These are phyloP conservation scores for Ophiocordyceps robertsii DNA, from an alignment of 2,329 filamentous ascomycete species.

Conservation along the genomic window DNA sequence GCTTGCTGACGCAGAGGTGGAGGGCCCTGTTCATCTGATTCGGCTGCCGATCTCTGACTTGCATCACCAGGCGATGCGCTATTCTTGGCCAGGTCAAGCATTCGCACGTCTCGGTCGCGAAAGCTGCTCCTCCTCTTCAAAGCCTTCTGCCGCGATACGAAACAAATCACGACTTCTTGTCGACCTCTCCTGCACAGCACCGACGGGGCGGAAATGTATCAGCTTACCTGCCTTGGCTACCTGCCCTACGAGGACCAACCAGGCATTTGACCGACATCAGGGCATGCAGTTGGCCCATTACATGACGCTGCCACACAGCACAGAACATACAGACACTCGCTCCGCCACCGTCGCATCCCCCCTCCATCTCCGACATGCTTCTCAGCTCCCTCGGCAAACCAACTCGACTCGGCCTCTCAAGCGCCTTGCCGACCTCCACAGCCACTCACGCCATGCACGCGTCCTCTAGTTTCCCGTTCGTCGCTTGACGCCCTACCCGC, in stretches of 20 bases:
- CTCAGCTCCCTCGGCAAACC: slow-evolving; percentile 1
- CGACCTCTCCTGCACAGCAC: no score
- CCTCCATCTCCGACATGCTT: slow-evolving; percentile 4
- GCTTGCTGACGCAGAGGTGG: not conserved
- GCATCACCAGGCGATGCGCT: slow-evolving; percentile 3
- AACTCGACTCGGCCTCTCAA: slow-evolving; percentile 1
- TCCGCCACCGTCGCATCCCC: slow-evolving; percentile 10
- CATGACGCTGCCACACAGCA: no score
- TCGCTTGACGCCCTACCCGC: slow-evolving; percentile 7
- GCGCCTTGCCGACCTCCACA: slow-evolving; percentile 1
- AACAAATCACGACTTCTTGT: no score
- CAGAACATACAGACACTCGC: not conserved
- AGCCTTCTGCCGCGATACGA: no score
- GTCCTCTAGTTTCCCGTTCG: not conserved
- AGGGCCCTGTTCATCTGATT: slow-evolving; percentile 5
- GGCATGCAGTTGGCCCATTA: no score
- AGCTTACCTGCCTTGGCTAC: no score
- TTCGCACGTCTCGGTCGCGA: no score
- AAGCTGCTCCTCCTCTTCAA: no score
- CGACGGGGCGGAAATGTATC: no score
- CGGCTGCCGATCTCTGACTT: slow-evolving; percentile 9
- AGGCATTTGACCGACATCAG: no score
- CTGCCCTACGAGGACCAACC: no score
- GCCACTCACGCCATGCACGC: slow-evolving; percentile 4
- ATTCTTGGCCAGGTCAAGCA: not conserved